These are phyloP conservation scores for Mucor velutinosus DNA, from an alignment of 371 early-diverging fungal genomes.

Conservation along the genomic window DNA sequence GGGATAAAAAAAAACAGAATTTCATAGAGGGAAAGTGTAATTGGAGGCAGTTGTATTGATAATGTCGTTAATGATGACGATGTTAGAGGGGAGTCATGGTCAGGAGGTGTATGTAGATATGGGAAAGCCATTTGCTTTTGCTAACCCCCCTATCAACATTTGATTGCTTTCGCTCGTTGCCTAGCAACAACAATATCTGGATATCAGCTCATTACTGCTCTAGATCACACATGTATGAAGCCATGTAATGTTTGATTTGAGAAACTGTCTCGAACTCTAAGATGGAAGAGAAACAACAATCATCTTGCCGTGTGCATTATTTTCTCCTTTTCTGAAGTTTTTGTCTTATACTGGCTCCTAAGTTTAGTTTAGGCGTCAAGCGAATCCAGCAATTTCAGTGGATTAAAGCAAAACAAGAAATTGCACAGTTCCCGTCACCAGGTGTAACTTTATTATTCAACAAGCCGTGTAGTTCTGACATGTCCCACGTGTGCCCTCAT, in stretches of 20 bases:
- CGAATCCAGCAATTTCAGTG: not conserved
- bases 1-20: not conserved
- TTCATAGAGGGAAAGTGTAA: not conserved
- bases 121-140: not conserved
- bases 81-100: not conserved
- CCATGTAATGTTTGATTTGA: not conserved
- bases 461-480: slow-evolving; percentile 17
- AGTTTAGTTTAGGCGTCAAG: not conserved
- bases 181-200: not conserved
- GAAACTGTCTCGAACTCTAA: not conserved
- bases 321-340: not conserved
- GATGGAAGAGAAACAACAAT: not conserved
- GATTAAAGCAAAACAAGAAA: not conserved
- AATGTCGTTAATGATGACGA: not conserved
- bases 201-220: not conserved
- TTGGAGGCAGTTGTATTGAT: not conserved
- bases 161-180: not conserved
- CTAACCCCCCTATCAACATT: not conserved
- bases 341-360: not conserved
- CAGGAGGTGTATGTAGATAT: not conserved
- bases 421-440: slow-evolving; percentile 1
- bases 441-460: not conserved
- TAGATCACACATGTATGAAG: not conserved
- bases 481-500: slow-evolving; percentile 12
- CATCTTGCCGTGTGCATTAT: not conserved